A percentile compares a stretch with the other conserved stretches of the same genome.
Conservation (phyloP, 805 yeast genomes). For the Starmerella powellii region DNA sequence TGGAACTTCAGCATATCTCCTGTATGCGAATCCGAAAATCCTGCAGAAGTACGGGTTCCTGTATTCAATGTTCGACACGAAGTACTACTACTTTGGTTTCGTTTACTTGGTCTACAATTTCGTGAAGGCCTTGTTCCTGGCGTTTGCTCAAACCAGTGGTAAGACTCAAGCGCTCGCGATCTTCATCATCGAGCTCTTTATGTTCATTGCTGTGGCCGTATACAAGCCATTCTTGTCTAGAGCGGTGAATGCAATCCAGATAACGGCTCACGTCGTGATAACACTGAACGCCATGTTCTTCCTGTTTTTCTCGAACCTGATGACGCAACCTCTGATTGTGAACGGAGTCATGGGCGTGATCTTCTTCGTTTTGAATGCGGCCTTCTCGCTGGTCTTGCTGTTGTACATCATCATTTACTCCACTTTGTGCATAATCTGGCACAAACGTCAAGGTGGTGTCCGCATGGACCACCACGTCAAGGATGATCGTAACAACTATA, state of each 20-base stretch:
- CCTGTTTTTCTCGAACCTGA: conserved; percentile 72
- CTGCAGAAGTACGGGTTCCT: conserved; percentile 76
- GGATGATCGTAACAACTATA: conserved; percentile 85
- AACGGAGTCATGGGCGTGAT: conserved; percentile 84
- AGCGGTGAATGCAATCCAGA: conserved; percentile 67
- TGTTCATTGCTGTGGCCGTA: conserved; percentile 50
- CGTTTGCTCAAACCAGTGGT: conserved; percentile 69
- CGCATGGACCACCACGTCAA: conserved; percentile 68
- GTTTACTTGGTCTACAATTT: conserved; percentile 50
- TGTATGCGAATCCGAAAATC: conserved; percentile 65
- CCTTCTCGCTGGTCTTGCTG: conserved; percentile 65
- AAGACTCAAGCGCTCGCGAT: conserved; percentile 67
- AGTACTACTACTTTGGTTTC: conserved; percentile 70
- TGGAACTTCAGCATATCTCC: conserved; percentile 74
- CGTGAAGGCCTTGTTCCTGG: conserved; percentile 59
- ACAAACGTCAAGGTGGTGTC: conserved; percentile 70
- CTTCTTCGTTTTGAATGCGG: conserved; percentile 80
- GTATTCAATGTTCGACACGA: conserved; percentile 78
- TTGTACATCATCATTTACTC: conserved; percentile 57
- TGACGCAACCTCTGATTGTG: conserved; percentile 68
- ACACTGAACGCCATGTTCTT: conserved; percentile 74
- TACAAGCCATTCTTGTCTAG: conserved; percentile 69
- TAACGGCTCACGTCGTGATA: conserved; percentile 57
- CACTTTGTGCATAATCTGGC: conserved; percentile 38
- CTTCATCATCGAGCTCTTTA: conserved; percentile 63